These are phyloP conservation scores for Cladosporium sphaerospermum DNA, from an alignment of 2,329 filamentous ascomycete species.

Conservation along the genomic window DNA sequence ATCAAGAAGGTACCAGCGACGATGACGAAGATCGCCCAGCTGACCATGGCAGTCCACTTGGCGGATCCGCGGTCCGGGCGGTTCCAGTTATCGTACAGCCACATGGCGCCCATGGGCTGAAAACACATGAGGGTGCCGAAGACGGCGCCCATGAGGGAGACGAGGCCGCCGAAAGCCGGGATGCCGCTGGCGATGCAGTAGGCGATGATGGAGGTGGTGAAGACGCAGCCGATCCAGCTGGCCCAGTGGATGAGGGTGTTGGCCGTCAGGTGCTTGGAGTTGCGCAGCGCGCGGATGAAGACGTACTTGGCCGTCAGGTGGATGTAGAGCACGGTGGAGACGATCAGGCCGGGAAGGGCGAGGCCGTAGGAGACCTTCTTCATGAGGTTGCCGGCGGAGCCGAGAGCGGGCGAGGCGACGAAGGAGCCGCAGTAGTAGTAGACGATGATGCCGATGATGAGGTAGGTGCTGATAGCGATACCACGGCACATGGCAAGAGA, in stretches of 20 bases:
- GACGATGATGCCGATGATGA: constrained; percentile 54
- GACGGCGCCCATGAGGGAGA: constrained; percentile 45
- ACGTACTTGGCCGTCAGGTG: constrained; percentile 51
- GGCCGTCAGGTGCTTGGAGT: constrained; percentile 45
- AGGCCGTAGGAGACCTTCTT: constrained; percentile 59
- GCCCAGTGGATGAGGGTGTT: constrained; percentile 48
- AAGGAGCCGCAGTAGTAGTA: constrained; percentile 58
- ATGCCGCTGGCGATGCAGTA: constrained; percentile 39
- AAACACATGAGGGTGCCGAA: constrained; percentile 45
- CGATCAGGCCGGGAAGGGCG: constrained; percentile 49
- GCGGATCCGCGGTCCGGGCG: constrained; percentile 7
- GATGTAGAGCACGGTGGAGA: constrained; percentile 43
- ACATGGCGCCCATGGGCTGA: constrained; percentile 37
- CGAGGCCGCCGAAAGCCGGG: constrained; percentile 43
- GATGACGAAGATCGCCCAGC: constrained; percentile 46
- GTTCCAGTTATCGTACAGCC: constrained; percentile 13
- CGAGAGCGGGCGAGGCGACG: constrained; percentile 57
- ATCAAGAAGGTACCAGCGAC: constrained; percentile 43
- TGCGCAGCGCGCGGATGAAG: constrained; percentile 52
- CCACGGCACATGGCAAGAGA: constrained; percentile 53
- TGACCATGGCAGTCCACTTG: constrained; percentile 32
- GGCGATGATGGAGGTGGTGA: constrained; percentile 21
- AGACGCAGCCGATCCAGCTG: constrained; percentile 41
- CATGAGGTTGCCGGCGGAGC: constrained; percentile 52
- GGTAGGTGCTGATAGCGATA: constrained; percentile 51